Base-by-base conservation (phyloP, 352 stramenopile species). In the Phytophthora pini region DNA sequence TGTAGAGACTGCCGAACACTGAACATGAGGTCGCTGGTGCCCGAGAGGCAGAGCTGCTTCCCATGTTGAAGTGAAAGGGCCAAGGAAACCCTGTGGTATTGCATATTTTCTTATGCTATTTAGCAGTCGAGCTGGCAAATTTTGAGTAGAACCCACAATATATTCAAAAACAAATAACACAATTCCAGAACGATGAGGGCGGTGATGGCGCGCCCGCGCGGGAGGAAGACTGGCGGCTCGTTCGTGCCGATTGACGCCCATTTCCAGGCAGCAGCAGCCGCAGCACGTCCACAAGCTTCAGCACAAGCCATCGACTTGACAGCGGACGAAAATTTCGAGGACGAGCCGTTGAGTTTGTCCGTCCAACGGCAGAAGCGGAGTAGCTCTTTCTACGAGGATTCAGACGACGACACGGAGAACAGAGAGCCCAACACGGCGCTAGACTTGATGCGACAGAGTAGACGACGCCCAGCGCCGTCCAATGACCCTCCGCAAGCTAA, bases 161-260 rank as follows among this genome's bases (percentile, higher is more conserved):
- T 26, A 26, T 26, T 26, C 24, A 2, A 26, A 26, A 26, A 26
- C 24, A 26, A 26, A 26, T 4, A 26, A 26, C 24, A 26, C 24
- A 26, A 26, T 26, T 26, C 24, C 4, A 26, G 32, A 7, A 39
- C 26, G n/a, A 65, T 56, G 46, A 51, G 44, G 38, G 36, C 56
- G 40, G 40, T 51, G 15, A 43, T 65, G 31, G n/a, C 22, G 24
- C 56, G 47, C 27, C 29, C 47, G 20, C 5, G 34, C 7, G 31
- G 31, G 2, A 13, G 9, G 31, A 44, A 43, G 29, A 52, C 43
- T 27, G 51, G 31, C 59, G 26, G 15, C 9, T 38, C 34, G 17
- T 90, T 90, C 56, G 71, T 79, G 32, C 80, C 82, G 2, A 77
- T 92, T 22, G 63, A 82, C 41, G 59, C 73, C 65, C 82, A 90